A percentile compares a stretch with the other conserved stretches of the same genome.
Conservation (phyloP, 129 eudicot genomes). For the Kitagawia praeruptora region DNA sequence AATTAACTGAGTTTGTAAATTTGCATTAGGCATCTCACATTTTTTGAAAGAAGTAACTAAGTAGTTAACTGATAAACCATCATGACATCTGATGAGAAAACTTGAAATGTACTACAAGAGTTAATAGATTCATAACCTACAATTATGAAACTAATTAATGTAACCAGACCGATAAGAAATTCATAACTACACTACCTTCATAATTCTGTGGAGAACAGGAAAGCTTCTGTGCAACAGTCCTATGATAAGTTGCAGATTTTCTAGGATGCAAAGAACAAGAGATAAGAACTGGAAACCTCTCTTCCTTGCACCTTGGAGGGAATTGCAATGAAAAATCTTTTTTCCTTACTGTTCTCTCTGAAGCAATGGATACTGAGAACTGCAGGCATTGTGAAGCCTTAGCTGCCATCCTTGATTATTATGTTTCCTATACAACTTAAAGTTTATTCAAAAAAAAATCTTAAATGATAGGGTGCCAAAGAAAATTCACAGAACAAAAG, state of each 20-base stretch:
- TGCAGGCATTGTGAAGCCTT: conserved; percentile 34
- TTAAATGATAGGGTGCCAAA: background rate
- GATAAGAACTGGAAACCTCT: conserved; percentile 24
- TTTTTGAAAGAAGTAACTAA: background rate
- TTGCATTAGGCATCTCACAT: background rate
- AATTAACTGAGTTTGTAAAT: background rate
- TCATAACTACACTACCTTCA: conserved; percentile 55
- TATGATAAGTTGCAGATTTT: conserved; percentile 26
- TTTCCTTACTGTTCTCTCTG: conserved; percentile 31
- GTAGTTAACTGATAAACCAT: background rate
- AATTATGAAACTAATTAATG: background rate
- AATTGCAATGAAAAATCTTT: conserved; percentile 37
- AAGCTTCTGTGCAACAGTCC: conserved; percentile 36
- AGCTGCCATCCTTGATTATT: conserved; percentile 37
- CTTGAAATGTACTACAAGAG: background rate
- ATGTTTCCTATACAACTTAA: background rate
- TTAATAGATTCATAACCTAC: background rate
- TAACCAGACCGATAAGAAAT: background rate
- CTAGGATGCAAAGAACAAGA: conserved; percentile 21
- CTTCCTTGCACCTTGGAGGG: conserved; percentile 26
- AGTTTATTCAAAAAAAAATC: background rate
- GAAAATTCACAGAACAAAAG: background rate
- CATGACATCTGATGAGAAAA: background rate
- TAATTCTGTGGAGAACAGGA: conserved; percentile 52
- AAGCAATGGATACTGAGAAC: conserved; percentile 31